phyloP scores from a whole-genome alignment of 2,329 filamentous ascomycete species.

The Aspergillus sp. region DNA sequence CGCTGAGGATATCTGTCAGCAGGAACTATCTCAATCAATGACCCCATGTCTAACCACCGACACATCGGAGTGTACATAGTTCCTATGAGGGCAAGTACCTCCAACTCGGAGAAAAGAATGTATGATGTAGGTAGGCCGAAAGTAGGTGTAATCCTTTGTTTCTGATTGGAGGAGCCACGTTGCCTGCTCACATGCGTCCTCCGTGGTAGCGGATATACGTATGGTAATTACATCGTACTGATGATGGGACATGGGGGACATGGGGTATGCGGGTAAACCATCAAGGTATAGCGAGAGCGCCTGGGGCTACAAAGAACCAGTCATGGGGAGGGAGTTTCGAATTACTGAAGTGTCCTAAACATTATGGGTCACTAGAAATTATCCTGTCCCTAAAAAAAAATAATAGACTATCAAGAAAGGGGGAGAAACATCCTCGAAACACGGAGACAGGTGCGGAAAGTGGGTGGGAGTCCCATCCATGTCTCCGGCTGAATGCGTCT shows the following conservation, averaged over 20 bases:
- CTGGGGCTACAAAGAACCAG: no score
- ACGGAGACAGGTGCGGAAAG: background rate
- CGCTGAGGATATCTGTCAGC: background rate
- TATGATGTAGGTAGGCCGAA: constrained; percentile 13
- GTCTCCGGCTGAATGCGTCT: constrained; percentile 31
- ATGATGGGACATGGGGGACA: background rate
- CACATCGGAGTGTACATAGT: background rate
- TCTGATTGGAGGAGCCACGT: constrained; percentile 17
- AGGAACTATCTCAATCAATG: no score
- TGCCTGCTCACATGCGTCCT: constrained; percentile 20
- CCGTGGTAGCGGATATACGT: constrained; percentile 2
- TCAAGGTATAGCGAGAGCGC: background rate
- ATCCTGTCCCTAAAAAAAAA: background rate
- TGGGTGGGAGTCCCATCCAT: constrained; percentile 16
- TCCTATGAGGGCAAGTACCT: background rate
- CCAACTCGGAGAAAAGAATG: background rate
- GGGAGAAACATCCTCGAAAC: background rate
- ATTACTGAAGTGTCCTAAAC: no score
- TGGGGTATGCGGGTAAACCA: background rate
- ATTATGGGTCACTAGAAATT: no score
- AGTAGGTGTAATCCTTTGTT: constrained; percentile 18
- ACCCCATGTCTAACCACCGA: no score
- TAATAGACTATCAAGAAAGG: background rate
- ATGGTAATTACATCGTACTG: constrained; percentile 3
- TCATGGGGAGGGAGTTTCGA: no score